Evolutionary conservation across 495 filamentous ascomycete genomes (phyloP).

Genomic region (Penicillium roqueforti): DNA sequence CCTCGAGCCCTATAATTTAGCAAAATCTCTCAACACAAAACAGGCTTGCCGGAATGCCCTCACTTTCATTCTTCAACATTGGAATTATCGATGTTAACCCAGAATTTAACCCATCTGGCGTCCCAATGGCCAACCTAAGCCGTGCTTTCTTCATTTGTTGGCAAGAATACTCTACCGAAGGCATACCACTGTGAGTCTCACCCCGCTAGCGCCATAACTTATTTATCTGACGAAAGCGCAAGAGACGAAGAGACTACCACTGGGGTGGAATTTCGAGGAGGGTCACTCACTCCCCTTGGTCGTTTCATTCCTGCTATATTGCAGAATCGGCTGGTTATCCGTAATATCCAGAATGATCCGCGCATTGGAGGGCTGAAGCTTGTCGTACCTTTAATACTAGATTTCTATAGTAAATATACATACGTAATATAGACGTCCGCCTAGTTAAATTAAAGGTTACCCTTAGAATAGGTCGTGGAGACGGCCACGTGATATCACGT

Average conservation of each 20-base stretch:
- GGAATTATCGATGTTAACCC: background rate
- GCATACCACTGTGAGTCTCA: slow-evolving; percentile 2
- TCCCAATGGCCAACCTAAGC: background rate
- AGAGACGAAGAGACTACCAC: slow-evolving; percentile 2
- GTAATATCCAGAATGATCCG: background rate
- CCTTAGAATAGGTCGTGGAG: too few relatives aligned
- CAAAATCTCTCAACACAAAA: background rate
- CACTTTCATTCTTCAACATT: background rate
- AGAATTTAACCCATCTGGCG: background rate
- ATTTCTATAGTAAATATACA: too few relatives aligned
- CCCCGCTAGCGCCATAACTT: background rate
- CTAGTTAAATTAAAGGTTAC: too few relatives aligned
- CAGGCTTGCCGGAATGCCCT: background rate
- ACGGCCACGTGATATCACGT: too few relatives aligned
- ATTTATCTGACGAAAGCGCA: background rate
- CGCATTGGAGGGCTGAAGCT: slow-evolving; percentile 1
- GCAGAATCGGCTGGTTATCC: background rate
- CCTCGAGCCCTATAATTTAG: background rate
- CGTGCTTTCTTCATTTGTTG: slow-evolving; percentile 3
- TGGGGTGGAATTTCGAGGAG: background rate
- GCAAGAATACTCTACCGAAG: background rate
- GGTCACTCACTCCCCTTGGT: background rate
- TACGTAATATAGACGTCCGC: too few relatives aligned
- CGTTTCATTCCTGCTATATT: slow-evolving; percentile 1
- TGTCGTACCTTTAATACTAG: too few relatives aligned